Conservation (phyloP, 2,329 filamentous ascomycete species). For the Curvularia sp. region DNA sequence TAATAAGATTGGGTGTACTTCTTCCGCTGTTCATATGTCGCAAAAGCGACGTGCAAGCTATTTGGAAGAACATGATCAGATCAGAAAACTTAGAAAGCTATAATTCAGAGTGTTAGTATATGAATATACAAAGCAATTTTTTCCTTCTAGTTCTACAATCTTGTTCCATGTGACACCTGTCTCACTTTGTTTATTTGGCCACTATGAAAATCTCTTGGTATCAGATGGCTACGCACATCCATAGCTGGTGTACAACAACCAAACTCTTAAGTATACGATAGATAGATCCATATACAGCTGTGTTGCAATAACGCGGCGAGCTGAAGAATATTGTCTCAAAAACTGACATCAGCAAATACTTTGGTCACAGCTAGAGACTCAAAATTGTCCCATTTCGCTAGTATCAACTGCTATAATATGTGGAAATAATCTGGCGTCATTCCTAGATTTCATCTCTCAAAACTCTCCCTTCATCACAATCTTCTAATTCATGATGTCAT, state of each 20-base stretch:
- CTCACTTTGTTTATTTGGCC: neutral
- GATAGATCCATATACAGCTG: neutral
- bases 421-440: neutral
- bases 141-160: neutral
- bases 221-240: neutral
- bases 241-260: neutral
- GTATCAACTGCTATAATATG: neutral
- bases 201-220: neutral
- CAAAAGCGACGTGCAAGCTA: conserved; percentile 5
- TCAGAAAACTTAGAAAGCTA: neutral
- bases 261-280: neutral
- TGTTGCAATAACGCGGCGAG: neutral
- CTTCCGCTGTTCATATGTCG: neutral
- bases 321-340: neutral
- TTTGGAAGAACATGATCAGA: neutral
- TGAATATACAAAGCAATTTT: neutral
- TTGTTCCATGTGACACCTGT: neutral
- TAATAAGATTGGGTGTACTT: no score
- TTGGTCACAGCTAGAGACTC: neutral
- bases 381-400: conserved; percentile 1
- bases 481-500: neutral
- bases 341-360: neutral
- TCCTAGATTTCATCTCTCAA: neutral
- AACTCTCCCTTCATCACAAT: neutral
- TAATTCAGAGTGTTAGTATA: neutral